phyloP scores from a whole-genome alignment of 2,329 filamentous ascomycete species.

The Talaromyces funiculosus region DNA sequence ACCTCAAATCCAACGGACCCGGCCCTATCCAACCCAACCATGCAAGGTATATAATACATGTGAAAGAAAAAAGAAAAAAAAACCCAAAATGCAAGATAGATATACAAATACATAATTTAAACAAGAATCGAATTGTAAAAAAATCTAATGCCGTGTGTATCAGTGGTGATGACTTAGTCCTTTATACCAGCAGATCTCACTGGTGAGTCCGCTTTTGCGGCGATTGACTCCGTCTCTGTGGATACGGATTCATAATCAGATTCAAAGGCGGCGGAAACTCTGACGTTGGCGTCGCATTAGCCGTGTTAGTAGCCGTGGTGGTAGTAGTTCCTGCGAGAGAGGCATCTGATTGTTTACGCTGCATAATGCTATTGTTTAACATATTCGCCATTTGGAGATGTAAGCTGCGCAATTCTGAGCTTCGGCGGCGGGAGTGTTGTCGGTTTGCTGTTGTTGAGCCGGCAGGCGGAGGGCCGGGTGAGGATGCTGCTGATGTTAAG shows the following conservation, averaged over 20 bases:
- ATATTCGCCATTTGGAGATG: slow-evolving; percentile 10
- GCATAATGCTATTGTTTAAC: slow-evolving; percentile 2
- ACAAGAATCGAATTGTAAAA: neutral
- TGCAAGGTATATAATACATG: neutral
- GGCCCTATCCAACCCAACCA: neutral
- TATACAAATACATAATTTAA: neutral
- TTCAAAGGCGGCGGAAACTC: neutral
- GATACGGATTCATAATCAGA: neutral
- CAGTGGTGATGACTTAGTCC: neutral
- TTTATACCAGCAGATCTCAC: neutral
- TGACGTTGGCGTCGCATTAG: neutral
- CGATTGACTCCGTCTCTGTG: neutral
- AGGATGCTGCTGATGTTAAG: neutral
- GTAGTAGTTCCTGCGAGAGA: neutral
- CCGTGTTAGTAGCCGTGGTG: neutral
- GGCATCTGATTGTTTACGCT: slow-evolving; percentile 2
- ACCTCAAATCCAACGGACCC: neutral
- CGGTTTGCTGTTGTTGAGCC: neutral
- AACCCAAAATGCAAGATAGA: neutral
- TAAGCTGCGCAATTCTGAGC: slow-evolving; percentile 7
- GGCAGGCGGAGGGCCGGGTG: neutral
- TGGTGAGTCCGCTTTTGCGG: neutral
- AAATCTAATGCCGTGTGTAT: neutral
- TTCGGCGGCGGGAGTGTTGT: slow-evolving; percentile 7
- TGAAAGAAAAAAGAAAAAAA: no score